Evolutionary conservation across 495 filamentous ascomycete genomes (phyloP).

Genomic region (Podospora pseudopauciseta): DNA sequence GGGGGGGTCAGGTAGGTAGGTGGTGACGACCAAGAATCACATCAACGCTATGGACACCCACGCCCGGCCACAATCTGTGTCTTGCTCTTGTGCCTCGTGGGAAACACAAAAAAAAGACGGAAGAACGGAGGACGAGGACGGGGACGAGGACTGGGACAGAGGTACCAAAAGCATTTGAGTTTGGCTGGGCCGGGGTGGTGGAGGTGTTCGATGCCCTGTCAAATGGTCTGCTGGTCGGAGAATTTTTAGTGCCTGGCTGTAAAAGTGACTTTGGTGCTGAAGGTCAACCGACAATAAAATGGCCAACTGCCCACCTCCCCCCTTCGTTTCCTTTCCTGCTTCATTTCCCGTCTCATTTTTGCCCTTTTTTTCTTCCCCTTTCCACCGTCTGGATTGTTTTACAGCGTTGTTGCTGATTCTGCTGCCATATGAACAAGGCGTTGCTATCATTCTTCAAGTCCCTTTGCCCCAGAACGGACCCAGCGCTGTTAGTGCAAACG

Average conservation of each 20-base stretch:
- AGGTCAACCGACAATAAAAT: slow-evolving; percentile 38
- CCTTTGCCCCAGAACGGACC: slow-evolving; percentile 19
- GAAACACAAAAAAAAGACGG: not conserved
- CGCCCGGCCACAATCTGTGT: not conserved
- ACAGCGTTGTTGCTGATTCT: slow-evolving; percentile 25
- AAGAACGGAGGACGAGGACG: not conserved
- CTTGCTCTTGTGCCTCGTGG: not conserved
- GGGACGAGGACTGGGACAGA: too few species aligned
- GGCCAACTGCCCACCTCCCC: slow-evolving; percentile 43
- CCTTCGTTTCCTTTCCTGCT: slow-evolving; percentile 33
- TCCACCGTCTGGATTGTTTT: slow-evolving; percentile 14
- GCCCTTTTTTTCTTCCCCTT: slow-evolving; percentile 18
- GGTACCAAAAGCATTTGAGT: slow-evolving; percentile 17
- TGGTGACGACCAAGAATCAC: not conserved
- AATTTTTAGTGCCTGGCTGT: slow-evolving; percentile 39
- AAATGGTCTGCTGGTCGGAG: slow-evolving; percentile 28
- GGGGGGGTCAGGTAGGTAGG: not conserved
- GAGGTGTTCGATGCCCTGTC: slow-evolving; percentile 26
- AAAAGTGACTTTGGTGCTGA: slow-evolving; percentile 37
- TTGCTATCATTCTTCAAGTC: slow-evolving; percentile 25
- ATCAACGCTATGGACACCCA: not conserved
- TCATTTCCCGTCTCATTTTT: slow-evolving; percentile 27
- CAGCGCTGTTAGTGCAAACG: slow-evolving; percentile 25
- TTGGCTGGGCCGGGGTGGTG: slow-evolving; percentile 23
- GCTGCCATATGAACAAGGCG: slow-evolving; percentile 8